Base-by-base conservation (phyloP, 176 grass and related monocot genomes). In the Tillandsia fasciculata region DNA sequence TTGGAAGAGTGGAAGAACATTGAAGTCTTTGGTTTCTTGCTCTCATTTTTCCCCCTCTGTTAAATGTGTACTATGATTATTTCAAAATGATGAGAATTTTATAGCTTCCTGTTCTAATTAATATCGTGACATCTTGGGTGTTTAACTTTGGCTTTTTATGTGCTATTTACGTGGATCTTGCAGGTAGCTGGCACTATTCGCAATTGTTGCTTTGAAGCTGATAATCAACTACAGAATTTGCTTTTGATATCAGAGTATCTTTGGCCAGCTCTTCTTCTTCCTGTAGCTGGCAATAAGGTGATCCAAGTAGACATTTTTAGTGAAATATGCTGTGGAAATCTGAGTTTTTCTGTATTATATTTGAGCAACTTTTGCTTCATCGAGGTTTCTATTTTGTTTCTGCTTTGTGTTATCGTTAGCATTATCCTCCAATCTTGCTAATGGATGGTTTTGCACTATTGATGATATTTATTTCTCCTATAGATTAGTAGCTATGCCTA, bases 201-300 rank as follows among this genome's bases (percentile, higher is more conserved):
- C 49, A 97, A 92, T 63, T 97, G 93, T 83, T 97, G 88, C 79
- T 97, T 97, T 76, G 93, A 97, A 82, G 84, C 93, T 78, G 93
- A 97, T 81, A 85, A 76, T 64, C 93, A 97, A 74, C 70, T 97
- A 68, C 83, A 85, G 71, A 92, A 87, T 85, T 70, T 97, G 51
- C 85, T 97, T 77, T 68, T 83, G 59, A 67, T 92, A 79, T 71
- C 93, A 67, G 93, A 97, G 79, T 97, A 90, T 85, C 84, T 97
- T 75, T 97, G 93, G 93, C 93, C 93, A 74, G 79, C 89, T 81
- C 69, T 92, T 49, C 81, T 97, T 71, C 81, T 97, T 12, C 89
- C 89, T 70, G 89, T 92, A 72, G 86, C 89, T 70, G 93, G 93
- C 78, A 92, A 85, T 70, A 92, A 92, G 93, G 93, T 97, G 64